A percentile compares a stretch with the other conserved stretches of the same genome.
Conservation (phyloP, 192 early-diverging fungal species). For the Phlyctochytrium planicorne region DNA sequence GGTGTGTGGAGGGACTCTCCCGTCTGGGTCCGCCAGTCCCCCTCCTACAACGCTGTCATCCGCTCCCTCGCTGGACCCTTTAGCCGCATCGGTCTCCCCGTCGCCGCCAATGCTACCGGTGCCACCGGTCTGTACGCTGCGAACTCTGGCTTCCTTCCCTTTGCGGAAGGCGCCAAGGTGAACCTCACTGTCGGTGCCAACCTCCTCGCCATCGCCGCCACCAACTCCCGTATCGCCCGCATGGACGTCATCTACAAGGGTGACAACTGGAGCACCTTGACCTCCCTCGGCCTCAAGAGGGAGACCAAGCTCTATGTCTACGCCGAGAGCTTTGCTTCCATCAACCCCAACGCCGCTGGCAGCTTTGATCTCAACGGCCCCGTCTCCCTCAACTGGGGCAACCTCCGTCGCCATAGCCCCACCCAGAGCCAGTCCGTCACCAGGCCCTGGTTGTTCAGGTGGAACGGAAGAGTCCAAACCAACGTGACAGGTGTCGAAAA, state of each 20-base stretch:
- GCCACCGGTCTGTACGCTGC: neutral
- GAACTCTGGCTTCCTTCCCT: neutral
- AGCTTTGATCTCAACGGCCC: too few species aligned
- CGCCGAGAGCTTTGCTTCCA: neutral
- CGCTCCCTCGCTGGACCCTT: neutral
- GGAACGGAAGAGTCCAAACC: neutral
- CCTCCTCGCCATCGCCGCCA: neutral
- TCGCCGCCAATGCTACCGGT: neutral
- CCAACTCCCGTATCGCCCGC: neutral
- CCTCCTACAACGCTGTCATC: neutral
- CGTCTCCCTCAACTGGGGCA: neutral
- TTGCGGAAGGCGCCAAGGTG: neutral
- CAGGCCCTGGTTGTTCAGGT: neutral
- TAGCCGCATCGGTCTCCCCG: neutral
- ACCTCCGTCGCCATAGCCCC: neutral
- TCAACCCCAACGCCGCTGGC: too few species aligned
- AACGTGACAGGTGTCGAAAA: neutral
- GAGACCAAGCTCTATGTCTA: neutral
- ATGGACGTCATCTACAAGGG: slow-evolving; percentile 1
- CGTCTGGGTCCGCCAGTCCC: neutral
- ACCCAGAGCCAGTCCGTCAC: neutral
- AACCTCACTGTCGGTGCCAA: neutral
- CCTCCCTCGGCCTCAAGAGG: neutral
- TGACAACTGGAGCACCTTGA: neutral
- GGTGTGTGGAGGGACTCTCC: neutral